Evolutionary conservation across 257 asterid genomes (phyloP), one percentile per base, ranked within the genome.

Genomic region (Ilex asprella): DNA sequence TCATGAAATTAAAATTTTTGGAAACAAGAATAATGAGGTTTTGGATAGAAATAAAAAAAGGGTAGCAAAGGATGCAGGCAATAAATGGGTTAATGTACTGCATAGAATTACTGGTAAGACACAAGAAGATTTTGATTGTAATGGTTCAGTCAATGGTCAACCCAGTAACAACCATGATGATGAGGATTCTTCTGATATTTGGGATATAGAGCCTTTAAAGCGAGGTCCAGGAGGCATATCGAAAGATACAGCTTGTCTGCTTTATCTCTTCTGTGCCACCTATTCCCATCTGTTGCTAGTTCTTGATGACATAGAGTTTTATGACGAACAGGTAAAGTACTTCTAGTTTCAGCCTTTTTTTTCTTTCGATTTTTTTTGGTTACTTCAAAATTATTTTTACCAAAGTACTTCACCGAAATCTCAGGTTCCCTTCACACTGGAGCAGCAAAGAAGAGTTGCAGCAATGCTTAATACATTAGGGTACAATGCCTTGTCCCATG

Each of bases 231-330:
- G 83, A 74, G 88, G 95, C 75, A 68, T 92, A 66, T 82, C 95
- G 55, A 73, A 78, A 50, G 96, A 85, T 66, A 61, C 71, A 55
- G 67, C 86, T 71, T 83, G 89, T 81, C 80, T 86, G 64, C 95
- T 92, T 56, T 84, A 83, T 72, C 92, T 89, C 70, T 92, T 92
- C 71, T 92, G 97, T 70, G 82, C 96, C 77, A 66, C 83, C 70
- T 92, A 92, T 73, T 89, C 95, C 5, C 99, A 92, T 70, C 86
- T 92, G 61, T 75, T 92, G 71, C 79, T 86, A 79, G 85, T 92
- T 77, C 96, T 92, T 54, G 97, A 89, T 74, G 99, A 92, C 80
- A 75, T 78, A 39, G 99, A 92, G 73, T 92, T 92, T 77, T 92
- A 89, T 65, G 96, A 92, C 67, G 89, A 89, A 75, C 96, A 92